Percentiles rank a stretch among this genome's conserved stretches.
Conservation (phyloP, 345 rosid species). For the Gossypium anomalum region DNA sequence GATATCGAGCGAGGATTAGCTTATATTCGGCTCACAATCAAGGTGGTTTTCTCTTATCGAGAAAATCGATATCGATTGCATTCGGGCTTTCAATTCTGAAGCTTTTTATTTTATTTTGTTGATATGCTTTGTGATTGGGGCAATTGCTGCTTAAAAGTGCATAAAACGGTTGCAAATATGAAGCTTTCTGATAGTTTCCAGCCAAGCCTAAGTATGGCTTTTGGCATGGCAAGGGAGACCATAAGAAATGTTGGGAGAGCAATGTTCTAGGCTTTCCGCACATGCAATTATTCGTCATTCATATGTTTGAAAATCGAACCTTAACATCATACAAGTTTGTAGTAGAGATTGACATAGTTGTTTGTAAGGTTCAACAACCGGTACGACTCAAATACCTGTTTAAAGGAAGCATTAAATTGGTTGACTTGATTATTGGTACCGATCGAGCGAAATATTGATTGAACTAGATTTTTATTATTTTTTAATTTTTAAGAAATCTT, state of each 20-base stretch:
- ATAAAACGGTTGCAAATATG: neutral
- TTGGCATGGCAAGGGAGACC: neutral
- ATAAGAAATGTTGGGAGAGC: neutral
- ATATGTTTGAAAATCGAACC: no score
- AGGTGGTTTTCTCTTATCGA: constrained; percentile 84
- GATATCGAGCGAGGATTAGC: constrained; percentile 40
- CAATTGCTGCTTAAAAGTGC: constrained; percentile 30
- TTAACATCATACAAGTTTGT: no score
- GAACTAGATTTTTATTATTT: no score
- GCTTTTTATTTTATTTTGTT: constrained; percentile 9
- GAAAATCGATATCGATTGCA: constrained; percentile 74
- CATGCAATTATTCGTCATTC: no score
- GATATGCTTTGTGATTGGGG: constrained; percentile 64
- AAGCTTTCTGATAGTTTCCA: neutral
- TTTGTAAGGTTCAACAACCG: no score
- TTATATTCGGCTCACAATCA: constrained; percentile 73
- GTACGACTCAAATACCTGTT: no score
- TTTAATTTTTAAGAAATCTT: no score
- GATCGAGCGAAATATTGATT: no score
- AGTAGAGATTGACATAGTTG: no score
- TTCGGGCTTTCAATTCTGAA: constrained; percentile 28
- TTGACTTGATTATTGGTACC: no score
- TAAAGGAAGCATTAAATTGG: no score
- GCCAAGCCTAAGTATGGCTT: neutral
- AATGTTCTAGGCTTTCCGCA: neutral